Base-by-base conservation (phyloP, 169 alveolate genomes). In the Eimeria sp. region DNA sequence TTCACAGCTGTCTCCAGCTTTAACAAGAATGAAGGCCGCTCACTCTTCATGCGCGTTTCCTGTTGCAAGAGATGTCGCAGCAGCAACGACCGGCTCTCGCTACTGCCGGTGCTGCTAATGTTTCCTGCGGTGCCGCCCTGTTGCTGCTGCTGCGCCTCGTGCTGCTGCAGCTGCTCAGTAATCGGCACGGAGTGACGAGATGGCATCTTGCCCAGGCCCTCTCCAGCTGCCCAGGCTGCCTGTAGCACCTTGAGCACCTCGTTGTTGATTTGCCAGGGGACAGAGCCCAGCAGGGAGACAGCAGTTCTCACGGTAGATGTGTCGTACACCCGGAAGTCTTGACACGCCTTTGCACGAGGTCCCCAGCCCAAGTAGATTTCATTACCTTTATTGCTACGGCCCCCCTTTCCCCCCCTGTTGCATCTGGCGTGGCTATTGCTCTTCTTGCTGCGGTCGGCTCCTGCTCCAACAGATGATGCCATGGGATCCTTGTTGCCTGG, bases 1-100 rank as follows among this genome's bases (percentile, higher is more conserved):
- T 98, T 97, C 67, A 97, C 96, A 1, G 99, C 99, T 5, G 92
- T 75, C 76, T 94, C 84, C 70, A 94, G 65, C 88, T 93, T 93
- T 73, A 96, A 76, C 73, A 94, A 40, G 43, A 96, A 96, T 45
- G 97, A 70, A 25, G 97, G 97, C n/a, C 97, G 96, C 76, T 93
- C 97, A 22, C 96, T 45, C 70, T 58, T 78, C 67, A 89, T 75
- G 51, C 87, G 86, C 73, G 86, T 90, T 7, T 89, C 94, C 57
- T 89, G 78, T 76, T 83, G 96, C 93, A 80, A 73, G 22, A 91
- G 90, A 43, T 91, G 90, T 25, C 82, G 76, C 82, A 91, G 90
- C 73, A 65, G 70, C 47, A 73, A 47, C 70, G 89, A 45, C 16
- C 89, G 89, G 43, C 89, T 80, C 63, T 80, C 89, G 67, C 49